phyloP scores from a whole-genome alignment of 1,139 yeast genomes.

The Yamadazyma epiphylla region DNA sequence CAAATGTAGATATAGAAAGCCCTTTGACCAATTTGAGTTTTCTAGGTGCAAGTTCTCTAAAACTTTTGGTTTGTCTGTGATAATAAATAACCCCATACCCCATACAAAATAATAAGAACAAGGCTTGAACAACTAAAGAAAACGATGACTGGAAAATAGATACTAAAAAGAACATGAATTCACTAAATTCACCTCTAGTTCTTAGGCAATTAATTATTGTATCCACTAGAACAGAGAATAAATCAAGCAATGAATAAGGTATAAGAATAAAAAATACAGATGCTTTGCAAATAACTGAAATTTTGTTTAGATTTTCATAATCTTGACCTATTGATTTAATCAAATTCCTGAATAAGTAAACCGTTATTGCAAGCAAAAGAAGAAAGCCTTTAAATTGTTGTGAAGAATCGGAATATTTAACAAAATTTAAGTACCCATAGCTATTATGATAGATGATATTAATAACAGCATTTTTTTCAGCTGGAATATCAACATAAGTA shows the following conservation, averaged over 20 bases:
- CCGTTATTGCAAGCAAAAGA: constrained; percentile 17
- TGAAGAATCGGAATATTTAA: constrained; percentile 17
- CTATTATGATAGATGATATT: constrained; percentile 21
- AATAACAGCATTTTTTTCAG: constrained; percentile 8
- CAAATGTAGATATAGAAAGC: constrained; percentile 13
- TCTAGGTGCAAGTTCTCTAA: constrained; percentile 23
- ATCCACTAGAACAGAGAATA: constrained; percentile 11
- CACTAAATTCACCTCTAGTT: constrained; percentile 4
- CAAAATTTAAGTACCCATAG: constrained; percentile 25
- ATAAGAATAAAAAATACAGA: constrained; percentile 26
- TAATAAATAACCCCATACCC: constrained; percentile 39
- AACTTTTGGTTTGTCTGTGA: constrained; percentile 23
- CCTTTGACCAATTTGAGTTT: constrained; percentile 15
- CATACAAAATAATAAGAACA: constrained; percentile 31
- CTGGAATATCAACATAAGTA: constrained; percentile 28
- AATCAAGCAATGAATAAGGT: constrained; percentile 17
- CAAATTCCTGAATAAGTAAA: constrained; percentile 24
- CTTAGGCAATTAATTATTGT: constrained; percentile 17
- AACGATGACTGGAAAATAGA: constrained; percentile 3
- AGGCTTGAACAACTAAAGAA: constrained; percentile 8
- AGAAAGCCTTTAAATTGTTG: constrained; percentile 15
- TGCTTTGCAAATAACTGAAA: constrained; percentile 32
- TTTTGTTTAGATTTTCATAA: constrained; percentile 26
- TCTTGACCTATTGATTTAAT: constrained; percentile 25
- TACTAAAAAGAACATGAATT: constrained; percentile 3